A percentile compares a stretch with the other conserved stretches of the same genome.
Evolutionary conservation across 2,329 filamentous ascomycete genomes (phyloP).

Genomic region (Colletotrichum spaethianum): DNA sequence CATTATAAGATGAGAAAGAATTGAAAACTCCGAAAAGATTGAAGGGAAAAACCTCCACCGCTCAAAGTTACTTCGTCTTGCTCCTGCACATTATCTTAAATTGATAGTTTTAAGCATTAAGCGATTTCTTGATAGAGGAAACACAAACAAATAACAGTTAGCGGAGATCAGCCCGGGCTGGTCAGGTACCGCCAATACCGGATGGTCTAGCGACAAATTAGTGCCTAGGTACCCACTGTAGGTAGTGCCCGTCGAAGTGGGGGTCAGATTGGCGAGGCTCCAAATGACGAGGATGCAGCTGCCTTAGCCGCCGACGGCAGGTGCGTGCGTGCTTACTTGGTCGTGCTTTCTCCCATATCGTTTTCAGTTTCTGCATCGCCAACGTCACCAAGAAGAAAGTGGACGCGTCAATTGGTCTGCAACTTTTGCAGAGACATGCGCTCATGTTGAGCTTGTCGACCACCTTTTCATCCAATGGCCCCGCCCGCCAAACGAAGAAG

Average conservation of each 20-base stretch:
- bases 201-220: slow-evolving; percentile 19
- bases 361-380: slow-evolving; percentile 12
- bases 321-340: not conserved
- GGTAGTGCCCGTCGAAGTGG: slow-evolving; percentile 25
- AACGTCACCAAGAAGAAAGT: slow-evolving; percentile 16
- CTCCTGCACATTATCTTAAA: too few relatives aligned
- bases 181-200: slow-evolving; percentile 8
- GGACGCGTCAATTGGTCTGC: slow-evolving; percentile 1
- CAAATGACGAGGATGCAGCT: slow-evolving; percentile 34
- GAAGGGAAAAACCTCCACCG: too few relatives aligned
- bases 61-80: too few relatives aligned
- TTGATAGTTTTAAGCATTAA: too few relatives aligned
- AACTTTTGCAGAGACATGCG: slow-evolving; percentile 19
- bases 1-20: too few relatives aligned
- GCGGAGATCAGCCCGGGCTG: not conserved
- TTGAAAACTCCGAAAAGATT: too few relatives aligned
- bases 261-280: slow-evolving; percentile 27
- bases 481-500: slow-evolving; percentile 72
- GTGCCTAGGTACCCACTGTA: slow-evolving; percentile 19
- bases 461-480: slow-evolving; percentile 59
- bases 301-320: slow-evolving; percentile 18
- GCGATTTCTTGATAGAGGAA: not conserved
- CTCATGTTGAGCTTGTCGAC: slow-evolving; percentile 32
- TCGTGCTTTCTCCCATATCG: slow-evolving; percentile 8
- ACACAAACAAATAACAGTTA: not conserved